Evolutionary conservation across 106 monocot genomes (phyloP).

Genomic region (Dendrobium huoshanense): DNA sequence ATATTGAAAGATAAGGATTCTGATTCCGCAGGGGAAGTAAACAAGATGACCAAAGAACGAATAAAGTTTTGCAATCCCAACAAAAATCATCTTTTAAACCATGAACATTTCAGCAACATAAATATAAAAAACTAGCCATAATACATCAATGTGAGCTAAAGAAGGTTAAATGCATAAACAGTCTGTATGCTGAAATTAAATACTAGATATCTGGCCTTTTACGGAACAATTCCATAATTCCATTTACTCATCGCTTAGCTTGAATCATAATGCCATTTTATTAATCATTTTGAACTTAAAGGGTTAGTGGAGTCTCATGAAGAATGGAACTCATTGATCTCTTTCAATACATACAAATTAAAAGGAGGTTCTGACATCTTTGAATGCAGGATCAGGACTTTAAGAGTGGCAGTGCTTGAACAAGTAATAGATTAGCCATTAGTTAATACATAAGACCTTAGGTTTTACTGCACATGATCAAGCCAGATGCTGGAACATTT

Average conservation of each 20-base stretch:
- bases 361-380: background rate
- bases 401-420: background rate
- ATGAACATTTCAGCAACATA: background rate
- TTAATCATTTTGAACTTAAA: background rate
- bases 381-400: background rate
- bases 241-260: background rate
- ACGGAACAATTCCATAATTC: background rate
- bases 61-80: background rate
- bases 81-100: background rate
- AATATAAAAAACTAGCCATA: background rate
- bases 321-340: background rate
- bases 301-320: background rate
- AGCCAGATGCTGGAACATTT: background rate
- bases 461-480: background rate
- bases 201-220: background rate
- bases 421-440: background rate
- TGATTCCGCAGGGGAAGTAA: background rate
- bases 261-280: slow-evolving; percentile 1
- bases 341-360: background rate
- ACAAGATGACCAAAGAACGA: background rate
- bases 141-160: background rate
- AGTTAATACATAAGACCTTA: background rate
- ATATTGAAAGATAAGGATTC: background rate
- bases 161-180: background rate
- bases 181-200: background rate